Evolutionary conservation across 2,329 filamentous ascomycete species (phyloP), one percentile per base, ranked within the genome.

Genomic region (Apiospora marii): DNA sequence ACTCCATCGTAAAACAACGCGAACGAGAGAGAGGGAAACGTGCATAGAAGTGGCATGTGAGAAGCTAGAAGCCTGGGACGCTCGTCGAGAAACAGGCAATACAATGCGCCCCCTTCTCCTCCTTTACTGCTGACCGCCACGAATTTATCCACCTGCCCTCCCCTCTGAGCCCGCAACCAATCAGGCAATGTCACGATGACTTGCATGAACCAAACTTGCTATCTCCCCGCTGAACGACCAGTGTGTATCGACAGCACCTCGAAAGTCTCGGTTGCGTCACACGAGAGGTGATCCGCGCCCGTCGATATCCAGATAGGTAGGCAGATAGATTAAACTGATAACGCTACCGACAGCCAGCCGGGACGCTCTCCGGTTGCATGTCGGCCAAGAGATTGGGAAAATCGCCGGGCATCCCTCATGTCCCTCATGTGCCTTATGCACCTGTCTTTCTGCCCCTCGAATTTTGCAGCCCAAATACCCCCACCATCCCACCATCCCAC

Each of bases 141-240:
- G 34, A 34, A n/a, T 41, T 64, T 41, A 37, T 14, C 53, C 53
- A 61, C 53, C 53, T 61, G 16, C 30, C 53, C 10, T 61, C 34
- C 30, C 34, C 58, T 64, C 49, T 64, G 58, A 7, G 22, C 30
- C 58, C 34, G 58, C 58, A 64, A 22, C 58, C 58, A 64, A 64
- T 64, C 58, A 64, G 34, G 58, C 34, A n/a, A 41, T 49, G 48
- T 69, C 67, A 69, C 48, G 44, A 69, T 69, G 67, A 69, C 67
- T 69, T 69, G 67, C 67, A 69, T 69, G 67, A 69, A 69, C 67
- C 48, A 37, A 27, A 30, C 67, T 43, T 48, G 41, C n/a, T 34
- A 24, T 34, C 67, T 46, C 19, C 14, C 67, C 67, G 19, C 67
- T n/a, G 30, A 37, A 34, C 58, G 41, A 41, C 58, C 6, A 41